Conservation (phyloP, 108 stramenopile genomes). For the Fragilaria radians region DNA sequence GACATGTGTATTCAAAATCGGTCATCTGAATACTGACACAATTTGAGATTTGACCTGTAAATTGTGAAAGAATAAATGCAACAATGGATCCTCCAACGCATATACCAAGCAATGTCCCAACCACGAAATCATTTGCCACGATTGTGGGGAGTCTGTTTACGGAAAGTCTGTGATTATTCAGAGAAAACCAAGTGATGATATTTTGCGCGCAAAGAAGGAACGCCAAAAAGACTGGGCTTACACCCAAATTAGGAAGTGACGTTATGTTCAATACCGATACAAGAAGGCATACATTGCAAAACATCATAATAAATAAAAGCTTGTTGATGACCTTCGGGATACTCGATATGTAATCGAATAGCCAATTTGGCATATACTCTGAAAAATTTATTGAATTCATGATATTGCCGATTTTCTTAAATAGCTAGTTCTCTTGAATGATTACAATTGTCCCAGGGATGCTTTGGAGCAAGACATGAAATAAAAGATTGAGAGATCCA, state of each 20-base stretch:
- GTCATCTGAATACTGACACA: slow-evolving; percentile 1
- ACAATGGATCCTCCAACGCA: not conserved
- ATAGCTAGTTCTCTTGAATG: no score
- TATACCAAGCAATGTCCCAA: not conserved
- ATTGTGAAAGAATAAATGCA: not conserved
- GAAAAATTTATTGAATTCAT: not conserved
- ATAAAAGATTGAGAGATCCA: no score
- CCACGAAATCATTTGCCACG: not conserved
- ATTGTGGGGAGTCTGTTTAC: not conserved
- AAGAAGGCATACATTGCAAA: slow-evolving; percentile 31
- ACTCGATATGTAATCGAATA: slow-evolving; percentile 2
- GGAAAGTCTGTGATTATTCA: not conserved
- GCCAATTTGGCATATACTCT: not conserved
- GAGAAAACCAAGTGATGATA: not conserved
- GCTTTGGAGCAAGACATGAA: no score
- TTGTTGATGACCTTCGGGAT: slow-evolving; percentile 29
- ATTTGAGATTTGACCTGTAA: not conserved
- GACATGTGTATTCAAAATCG: not conserved
- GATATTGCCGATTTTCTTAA: no score
- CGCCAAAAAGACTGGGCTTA: not conserved
- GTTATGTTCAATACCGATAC: not conserved
- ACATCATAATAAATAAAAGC: slow-evolving; percentile 13
- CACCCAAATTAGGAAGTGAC: not conserved
- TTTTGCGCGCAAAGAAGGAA: not conserved
- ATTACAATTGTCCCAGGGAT: no score